phyloP scores from a whole-genome alignment of 169 alveolate species.

The Ichthyophthirius multifiliis region DNA sequence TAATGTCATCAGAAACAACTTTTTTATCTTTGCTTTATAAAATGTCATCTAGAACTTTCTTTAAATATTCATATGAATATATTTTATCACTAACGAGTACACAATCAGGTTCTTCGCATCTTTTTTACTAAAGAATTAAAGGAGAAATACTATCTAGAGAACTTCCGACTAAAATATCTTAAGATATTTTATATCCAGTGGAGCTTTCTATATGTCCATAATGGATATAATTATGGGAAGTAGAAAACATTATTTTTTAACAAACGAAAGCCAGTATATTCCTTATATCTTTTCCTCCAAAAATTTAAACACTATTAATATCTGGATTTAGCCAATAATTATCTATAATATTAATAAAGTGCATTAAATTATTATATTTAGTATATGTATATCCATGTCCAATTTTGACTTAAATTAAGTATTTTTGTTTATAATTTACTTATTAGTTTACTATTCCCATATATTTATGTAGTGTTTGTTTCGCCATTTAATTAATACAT shows the following conservation, averaged over 20 bases:
- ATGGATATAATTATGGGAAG: neutral
- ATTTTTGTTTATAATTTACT: neutral
- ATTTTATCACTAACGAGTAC: neutral
- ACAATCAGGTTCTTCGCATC: neutral
- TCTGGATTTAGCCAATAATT: neutral
- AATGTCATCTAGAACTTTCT: neutral
- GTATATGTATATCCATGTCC: neutral
- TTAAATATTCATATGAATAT: neutral
- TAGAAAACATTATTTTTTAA: neutral
- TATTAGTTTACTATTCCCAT: neutral
- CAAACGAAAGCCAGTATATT: neutral
- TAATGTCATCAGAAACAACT: neutral
- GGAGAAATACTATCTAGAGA: neutral
- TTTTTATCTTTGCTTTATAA: neutral
- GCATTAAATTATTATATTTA: neutral
- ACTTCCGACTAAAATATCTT: neutral
- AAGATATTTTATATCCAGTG: neutral
- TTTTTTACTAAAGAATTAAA: neutral
- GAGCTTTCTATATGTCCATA: neutral
- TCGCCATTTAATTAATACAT: neutral
- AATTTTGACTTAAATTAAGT: neutral
- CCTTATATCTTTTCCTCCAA: neutral
- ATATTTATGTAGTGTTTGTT: neutral
- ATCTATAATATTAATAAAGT: neutral
- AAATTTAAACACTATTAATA: neutral